Evolutionary conservation across 208 protist species (phyloP).

Genomic region (Crithidia fasciculata): DNA sequence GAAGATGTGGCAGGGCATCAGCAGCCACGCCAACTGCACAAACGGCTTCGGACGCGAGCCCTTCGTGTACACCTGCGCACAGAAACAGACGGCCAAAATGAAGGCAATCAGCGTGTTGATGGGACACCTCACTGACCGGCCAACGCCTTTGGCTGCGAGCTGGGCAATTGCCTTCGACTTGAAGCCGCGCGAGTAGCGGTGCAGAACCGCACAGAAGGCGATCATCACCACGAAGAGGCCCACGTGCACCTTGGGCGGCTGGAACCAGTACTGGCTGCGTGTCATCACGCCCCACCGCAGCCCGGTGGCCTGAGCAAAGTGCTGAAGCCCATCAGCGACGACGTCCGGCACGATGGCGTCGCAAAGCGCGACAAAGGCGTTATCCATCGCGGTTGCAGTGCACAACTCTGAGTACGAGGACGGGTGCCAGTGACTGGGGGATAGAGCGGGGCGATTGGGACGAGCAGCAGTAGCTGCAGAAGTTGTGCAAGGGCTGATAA

Average conservation of each 20-base stretch:
- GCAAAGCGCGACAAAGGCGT: constrained; percentile 13
- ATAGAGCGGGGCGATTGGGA: too few relatives aligned
- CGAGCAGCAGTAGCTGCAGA: too few relatives aligned
- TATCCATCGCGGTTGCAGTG: constrained; percentile 15
- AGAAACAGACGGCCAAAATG: constrained; percentile 46
- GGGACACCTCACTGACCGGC: constrained; percentile 36
- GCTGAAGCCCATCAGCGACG: constrained; percentile 33
- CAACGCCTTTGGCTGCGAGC: constrained; percentile 13
- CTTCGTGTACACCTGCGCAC: constrained; percentile 58
- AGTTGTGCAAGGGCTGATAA: not conserved
- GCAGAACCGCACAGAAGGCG: constrained; percentile 36
- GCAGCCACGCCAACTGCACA: constrained; percentile 82
- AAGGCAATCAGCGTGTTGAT: constrained; percentile 49
- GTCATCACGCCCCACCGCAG: constrained; percentile 61
- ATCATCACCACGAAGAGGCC: constrained; percentile 47
- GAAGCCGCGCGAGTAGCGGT: constrained; percentile 43
- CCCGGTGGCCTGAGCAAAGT: constrained; percentile 45
- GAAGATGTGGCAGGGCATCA: constrained; percentile 86
- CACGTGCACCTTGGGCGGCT: constrained; percentile 68
- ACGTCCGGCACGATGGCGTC: constrained; percentile 53
- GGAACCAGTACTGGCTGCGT: constrained; percentile 58
- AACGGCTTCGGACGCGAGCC: constrained; percentile 47
- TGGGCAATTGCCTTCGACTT: constrained; percentile 11
- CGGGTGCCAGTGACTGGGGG: too few relatives aligned
- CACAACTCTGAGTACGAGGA: not conserved